Base-by-base conservation (phyloP, 73 alveolate species). In the Paramecium biaurelia region DNA sequence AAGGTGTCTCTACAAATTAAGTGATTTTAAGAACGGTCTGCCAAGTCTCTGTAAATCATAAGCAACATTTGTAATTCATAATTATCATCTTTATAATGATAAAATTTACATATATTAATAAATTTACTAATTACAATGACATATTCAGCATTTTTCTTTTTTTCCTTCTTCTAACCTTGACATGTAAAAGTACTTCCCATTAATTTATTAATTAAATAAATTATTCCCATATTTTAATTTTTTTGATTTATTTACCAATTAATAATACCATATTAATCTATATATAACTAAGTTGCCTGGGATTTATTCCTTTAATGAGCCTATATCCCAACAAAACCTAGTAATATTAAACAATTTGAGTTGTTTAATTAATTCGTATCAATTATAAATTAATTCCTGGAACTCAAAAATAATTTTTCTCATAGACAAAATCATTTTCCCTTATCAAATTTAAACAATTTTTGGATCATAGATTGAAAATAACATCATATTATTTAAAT, bases 251-350 rank as follows among this genome's bases (percentile, higher is more conserved):
- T 53, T 53, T 53, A 34, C 11, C 68, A 18, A 53, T 53, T 53
- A 53, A 53, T 53, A 53, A 4, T 18, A 53, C 68, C 4, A 6
- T 21, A n/a, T 32, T 63, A 2, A 7, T 30, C 14, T 30, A 5
- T 30, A n/a, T 63, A 14, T 38, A 9, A 63, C 84, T 63, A 63
- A 63, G 45, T 63, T 63, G 84, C 84, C 84, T 63, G 84, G 47
- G 47, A 63, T 30, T 63, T 32, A 63, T 30, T 63, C 47, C 49
- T 63, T 32, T 26, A 21, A 30, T 32, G 21, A 30, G 20, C 84
- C 68, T 53, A 32, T 2, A 63, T 30, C 49, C 84, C 84, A 63
- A 63, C 84, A 63, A 63, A 63, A 63, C 45, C 26, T 63, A 26
- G 84, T 2, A 63, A 58, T n/a, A 63, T 63, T n/a, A 32, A 9